phyloP scores from a whole-genome alignment of 2,329 filamentous ascomycete genomes.

The Juglanconis sp. region DNA sequence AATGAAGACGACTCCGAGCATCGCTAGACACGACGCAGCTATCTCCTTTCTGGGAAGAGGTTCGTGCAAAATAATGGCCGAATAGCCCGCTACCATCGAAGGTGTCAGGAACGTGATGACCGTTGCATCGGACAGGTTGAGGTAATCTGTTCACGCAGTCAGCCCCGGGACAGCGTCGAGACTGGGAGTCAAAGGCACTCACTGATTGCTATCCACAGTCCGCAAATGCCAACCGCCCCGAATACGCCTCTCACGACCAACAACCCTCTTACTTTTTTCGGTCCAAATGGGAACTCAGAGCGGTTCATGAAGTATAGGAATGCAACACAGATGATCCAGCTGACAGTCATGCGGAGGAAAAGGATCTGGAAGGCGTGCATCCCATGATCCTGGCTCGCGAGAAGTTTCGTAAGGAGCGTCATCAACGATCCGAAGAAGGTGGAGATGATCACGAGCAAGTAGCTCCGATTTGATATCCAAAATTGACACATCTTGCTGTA shows the following conservation, averaged over 20 bases:
- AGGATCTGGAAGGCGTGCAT: conserved; percentile 45
- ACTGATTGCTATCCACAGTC: conserved; percentile 56
- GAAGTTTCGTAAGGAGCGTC: conserved; percentile 71
- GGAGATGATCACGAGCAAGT: conserved; percentile 68
- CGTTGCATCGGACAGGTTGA: conserved; percentile 82
- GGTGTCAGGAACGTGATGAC: conserved; percentile 87
- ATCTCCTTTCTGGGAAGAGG: conserved; percentile 78
- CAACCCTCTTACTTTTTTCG: conserved; percentile 61
- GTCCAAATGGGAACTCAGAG: conserved; percentile 69
- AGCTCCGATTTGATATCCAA: conserved; percentile 68
- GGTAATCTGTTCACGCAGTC: conserved; percentile 57
- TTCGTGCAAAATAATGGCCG: conserved; percentile 70
- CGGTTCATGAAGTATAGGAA: conserved; percentile 74
- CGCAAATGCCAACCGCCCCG: conserved; percentile 73
- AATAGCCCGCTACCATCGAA: conserved; percentile 74
- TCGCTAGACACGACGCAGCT: conserved; percentile 70
- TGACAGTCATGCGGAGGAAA: conserved; percentile 76
- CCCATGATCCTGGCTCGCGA: conserved; percentile 8
- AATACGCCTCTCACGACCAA: conserved; percentile 65
- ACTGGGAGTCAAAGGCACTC: conserved; percentile 75
- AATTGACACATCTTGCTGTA: conserved; percentile 31
- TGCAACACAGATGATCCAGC: conserved; percentile 58
- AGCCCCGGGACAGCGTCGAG: neutral
- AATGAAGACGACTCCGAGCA: conserved; percentile 79
- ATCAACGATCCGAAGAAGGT: conserved; percentile 82